A percentile compares a stretch with the other conserved stretches of the same genome.
phyloP scores from a whole-genome alignment of 2,329 filamentous ascomycete species.

The Talaromyces funiculosus region DNA sequence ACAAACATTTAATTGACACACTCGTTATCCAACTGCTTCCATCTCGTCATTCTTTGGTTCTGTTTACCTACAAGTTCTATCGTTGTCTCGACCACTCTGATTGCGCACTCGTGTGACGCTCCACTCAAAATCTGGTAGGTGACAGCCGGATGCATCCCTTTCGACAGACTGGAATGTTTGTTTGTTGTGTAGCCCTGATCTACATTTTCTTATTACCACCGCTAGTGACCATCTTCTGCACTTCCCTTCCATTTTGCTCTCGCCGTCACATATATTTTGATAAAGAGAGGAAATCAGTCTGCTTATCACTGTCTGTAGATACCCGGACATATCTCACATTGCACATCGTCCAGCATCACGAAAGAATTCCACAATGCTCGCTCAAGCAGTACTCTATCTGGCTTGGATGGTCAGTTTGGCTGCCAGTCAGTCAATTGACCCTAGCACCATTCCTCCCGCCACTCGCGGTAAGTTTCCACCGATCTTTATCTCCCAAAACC shows the following conservation, averaged over 20 bases:
- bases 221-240: neutral
- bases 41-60: neutral
- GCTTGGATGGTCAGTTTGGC: slow-evolving; percentile 27
- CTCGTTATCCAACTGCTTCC: neutral
- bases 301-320: slow-evolving; percentile 3
- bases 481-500: neutral
- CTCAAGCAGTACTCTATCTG: slow-evolving; percentile 24
- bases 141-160: neutral
- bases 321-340: neutral
- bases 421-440: slow-evolving; percentile 35
- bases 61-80: neutral
- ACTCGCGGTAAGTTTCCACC: slow-evolving; percentile 31
- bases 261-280: neutral
- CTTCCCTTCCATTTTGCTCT: neutral
- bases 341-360: neutral
- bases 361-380: slow-evolving; percentile 19
- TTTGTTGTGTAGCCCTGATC: neutral
- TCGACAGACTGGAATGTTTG: neutral
- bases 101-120: neutral
- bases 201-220: neutral
- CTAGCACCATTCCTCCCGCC: slow-evolving; percentile 27
- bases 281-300: neutral
- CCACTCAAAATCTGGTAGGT: neutral
- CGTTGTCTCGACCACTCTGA: neutral
- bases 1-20: neutral